These are phyloP conservation scores for Thielaviopsis euricoi DNA, from an alignment of 2,329 filamentous ascomycete genomes.

Conservation along the genomic window DNA sequence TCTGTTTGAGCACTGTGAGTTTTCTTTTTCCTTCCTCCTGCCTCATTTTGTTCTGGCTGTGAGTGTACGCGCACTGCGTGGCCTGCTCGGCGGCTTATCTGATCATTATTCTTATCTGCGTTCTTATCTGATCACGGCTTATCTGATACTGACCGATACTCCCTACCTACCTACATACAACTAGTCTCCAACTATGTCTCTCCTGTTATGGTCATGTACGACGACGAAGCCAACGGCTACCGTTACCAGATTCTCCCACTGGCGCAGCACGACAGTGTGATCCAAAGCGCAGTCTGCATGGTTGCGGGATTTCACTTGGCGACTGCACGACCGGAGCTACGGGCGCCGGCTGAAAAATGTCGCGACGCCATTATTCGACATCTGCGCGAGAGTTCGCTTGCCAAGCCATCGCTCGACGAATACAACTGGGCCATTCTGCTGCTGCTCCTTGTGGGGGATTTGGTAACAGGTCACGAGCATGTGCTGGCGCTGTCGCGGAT, in stretches of 20 bases:
- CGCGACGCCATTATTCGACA: neutral
- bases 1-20: constrained; percentile 12
- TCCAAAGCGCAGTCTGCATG: constrained; percentile 1
- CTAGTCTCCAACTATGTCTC: constrained; percentile 3
- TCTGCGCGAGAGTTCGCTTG: neutral
- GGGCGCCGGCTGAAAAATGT: constrained; percentile 1
- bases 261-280: neutral
- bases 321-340: neutral
- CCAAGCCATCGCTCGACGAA: neutral
- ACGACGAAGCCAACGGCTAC: constrained; percentile 4
- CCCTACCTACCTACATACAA: neutral
- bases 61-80: too few species aligned
- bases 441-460: neutral
- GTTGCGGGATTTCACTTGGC: constrained; percentile 2
- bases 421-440: constrained; percentile 2
- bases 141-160: neutral
- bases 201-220: constrained; percentile 4
- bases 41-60: too few species aligned
- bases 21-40: neutral
- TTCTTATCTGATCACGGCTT: neutral
- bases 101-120: too few species aligned
- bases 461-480: constrained; percentile 3
- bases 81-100: too few species aligned
- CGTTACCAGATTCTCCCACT: constrained; percentile 2
- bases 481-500: constrained; percentile 1